These are phyloP conservation scores for Emmonsiellopsis sp. DNA, from an alignment of 2,329 filamentous ascomycete genomes.

Conservation along the genomic window DNA sequence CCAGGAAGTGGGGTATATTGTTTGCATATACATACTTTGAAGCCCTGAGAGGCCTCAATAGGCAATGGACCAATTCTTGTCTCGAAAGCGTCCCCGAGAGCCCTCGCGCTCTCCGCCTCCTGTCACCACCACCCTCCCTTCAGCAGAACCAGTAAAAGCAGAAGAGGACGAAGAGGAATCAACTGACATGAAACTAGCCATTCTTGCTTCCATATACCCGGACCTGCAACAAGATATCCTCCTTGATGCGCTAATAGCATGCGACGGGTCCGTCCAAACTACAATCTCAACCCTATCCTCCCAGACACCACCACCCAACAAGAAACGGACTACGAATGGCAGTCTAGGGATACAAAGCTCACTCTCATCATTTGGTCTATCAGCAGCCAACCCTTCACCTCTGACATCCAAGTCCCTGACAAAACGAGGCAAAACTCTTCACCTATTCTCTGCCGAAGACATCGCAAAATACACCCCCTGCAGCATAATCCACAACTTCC, in stretches of 20 bases:
- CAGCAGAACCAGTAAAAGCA: neutral
- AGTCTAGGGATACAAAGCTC: constrained; percentile 55
- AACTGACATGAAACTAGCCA: constrained; percentile 81
- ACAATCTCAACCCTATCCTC: constrained; percentile 50
- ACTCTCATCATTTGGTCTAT: constrained; percentile 36
- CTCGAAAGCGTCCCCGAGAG: constrained; percentile 25
- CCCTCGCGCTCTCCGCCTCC: constrained; percentile 8
- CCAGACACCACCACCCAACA: constrained; percentile 13
- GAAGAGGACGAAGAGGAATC: constrained; percentile 47
- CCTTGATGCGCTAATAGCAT: constrained; percentile 68
- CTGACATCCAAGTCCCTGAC: constrained; percentile 28
- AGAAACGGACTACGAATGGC: constrained; percentile 28
- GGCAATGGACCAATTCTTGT: constrained; percentile 35
- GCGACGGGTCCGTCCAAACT: constrained; percentile 64
- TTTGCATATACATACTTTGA: constrained; percentile 18
- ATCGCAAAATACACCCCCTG: constrained; percentile 79
- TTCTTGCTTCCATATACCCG: constrained; percentile 70
- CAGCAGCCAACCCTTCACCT: neutral
- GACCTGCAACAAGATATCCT: constrained; percentile 55
- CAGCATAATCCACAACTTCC: constrained; percentile 85
- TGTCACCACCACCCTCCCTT: neutral
- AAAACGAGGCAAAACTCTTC: constrained; percentile 71
- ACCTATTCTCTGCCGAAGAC: constrained; percentile 73
- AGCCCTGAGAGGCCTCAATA: constrained; percentile 12
- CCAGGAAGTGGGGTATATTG: constrained; percentile 10